Evolutionary conservation across 208 protist species (phyloP).

Genomic region (Trypanosoma cruzi): DNA sequence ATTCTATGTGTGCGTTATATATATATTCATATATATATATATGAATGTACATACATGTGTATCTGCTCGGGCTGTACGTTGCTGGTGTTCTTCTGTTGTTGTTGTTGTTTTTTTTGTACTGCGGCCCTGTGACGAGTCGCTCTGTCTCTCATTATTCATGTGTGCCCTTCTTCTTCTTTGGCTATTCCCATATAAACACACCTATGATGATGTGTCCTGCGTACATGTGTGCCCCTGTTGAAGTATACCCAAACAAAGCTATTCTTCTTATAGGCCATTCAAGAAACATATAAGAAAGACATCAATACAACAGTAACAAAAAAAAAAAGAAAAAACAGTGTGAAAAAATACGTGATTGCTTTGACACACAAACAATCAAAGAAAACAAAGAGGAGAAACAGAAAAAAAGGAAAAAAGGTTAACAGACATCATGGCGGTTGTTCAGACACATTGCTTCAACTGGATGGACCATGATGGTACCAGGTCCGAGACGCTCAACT

Average conservation of each 20-base stretch:
- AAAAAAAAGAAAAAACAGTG: neutral
- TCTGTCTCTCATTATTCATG: neutral
- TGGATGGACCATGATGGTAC: slow-evolving; percentile 90
- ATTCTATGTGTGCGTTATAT: neutral
- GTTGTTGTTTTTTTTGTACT: too few relatives aligned
- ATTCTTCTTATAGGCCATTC: neutral
- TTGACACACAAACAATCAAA: neutral
- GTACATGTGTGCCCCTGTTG: neutral
- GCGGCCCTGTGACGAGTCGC: neutral
- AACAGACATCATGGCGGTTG: slow-evolving; percentile 35
- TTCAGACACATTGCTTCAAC: slow-evolving; percentile 77
- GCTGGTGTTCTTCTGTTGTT: neutral
- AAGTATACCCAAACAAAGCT: neutral
- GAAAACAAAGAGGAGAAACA: neutral
- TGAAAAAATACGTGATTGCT: too few relatives aligned
- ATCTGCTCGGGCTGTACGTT: neutral
- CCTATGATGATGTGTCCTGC: too few relatives aligned
- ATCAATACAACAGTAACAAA: too few relatives aligned
- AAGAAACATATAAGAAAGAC: neutral
- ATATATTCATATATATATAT: too few relatives aligned
- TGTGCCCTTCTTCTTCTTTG: neutral
- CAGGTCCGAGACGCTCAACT: slow-evolving; percentile 57
- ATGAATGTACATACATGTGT: too few relatives aligned
- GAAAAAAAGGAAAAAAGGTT: neutral
- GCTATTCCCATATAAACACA: neutral